Percentiles rank a stretch among this genome's conserved stretches.
Conservation (phyloP, 2,329 filamentous ascomycete genomes). For the Fusarium hostae region DNA sequence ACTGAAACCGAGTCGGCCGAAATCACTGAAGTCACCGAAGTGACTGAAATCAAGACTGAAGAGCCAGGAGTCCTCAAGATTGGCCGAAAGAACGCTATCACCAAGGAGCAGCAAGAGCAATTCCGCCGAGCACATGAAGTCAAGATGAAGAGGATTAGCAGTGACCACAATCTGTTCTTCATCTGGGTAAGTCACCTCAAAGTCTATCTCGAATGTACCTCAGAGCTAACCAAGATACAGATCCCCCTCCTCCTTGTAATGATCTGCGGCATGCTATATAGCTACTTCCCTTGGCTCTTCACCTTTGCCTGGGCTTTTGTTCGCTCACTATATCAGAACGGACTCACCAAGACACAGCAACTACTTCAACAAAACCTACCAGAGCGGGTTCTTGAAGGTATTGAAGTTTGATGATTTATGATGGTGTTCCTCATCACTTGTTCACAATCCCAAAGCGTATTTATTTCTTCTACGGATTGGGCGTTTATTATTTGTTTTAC, state of each 20-base stretch:
- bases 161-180: slow-evolving; percentile 74
- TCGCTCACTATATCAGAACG: slow-evolving; percentile 47
- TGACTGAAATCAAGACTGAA: slow-evolving; percentile 53
- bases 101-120: slow-evolving; percentile 72
- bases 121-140: slow-evolving; percentile 69
- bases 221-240: slow-evolving; percentile 48
- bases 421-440: slow-evolving; percentile 25
- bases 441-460: slow-evolving; percentile 30
- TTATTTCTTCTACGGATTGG: slow-evolving; percentile 17
- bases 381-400: slow-evolving; percentile 43
- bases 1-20: slow-evolving; percentile 51
- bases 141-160: slow-evolving; percentile 71
- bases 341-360: slow-evolving; percentile 44
- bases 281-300: slow-evolving; percentile 61
- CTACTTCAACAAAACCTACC: slow-evolving; percentile 42
- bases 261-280: slow-evolving; percentile 62
- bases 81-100: slow-evolving; percentile 71
- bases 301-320: slow-evolving; percentile 50
- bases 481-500: slow-evolving; percentile 27
- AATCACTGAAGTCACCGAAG: slow-evolving; percentile 50
- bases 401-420: slow-evolving; percentile 44
- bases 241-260: slow-evolving; percentile 63
- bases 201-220: background rate
- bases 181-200: slow-evolving; percentile 67
- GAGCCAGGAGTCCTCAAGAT: slow-evolving; percentile 64